These are phyloP conservation scores for Epichloe sibirici DNA, from an alignment of 2,329 filamentous ascomycete genomes.

Conservation along the genomic window DNA sequence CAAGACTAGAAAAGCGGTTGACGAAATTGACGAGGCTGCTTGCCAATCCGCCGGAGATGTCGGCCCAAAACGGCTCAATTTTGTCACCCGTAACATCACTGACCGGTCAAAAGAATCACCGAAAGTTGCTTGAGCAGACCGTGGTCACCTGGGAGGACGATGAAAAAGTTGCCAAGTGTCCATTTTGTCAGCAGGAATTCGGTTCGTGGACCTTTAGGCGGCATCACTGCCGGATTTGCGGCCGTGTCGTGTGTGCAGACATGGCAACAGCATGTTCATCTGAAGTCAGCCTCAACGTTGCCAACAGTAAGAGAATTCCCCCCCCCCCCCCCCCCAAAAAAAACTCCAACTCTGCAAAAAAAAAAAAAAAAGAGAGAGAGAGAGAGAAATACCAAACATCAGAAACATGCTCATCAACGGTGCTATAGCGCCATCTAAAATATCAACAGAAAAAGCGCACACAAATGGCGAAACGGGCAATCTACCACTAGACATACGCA, in stretches of 20 bases:
- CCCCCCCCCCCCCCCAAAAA: no score
- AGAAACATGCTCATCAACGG: background rate
- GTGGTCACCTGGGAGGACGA: slow-evolving; percentile 96
- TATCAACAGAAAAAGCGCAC: slow-evolving; percentile 30
- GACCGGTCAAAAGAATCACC: slow-evolving; percentile 57
- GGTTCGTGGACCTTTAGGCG: slow-evolving; percentile 83
- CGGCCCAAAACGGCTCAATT: slow-evolving; percentile 36
- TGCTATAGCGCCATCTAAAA: slow-evolving; percentile 8
- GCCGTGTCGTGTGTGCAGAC: slow-evolving; percentile 86
- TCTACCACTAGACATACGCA: slow-evolving; percentile 68
- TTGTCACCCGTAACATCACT: slow-evolving; percentile 50
- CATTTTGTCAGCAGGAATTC: slow-evolving; percentile 94
- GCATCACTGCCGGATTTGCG: slow-evolving; percentile 91
- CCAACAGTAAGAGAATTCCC: slow-evolving; percentile 28
- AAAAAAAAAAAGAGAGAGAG: no score
- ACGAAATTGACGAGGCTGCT: slow-evolving; percentile 81
- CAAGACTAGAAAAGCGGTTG: slow-evolving; percentile 79
- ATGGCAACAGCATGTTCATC: slow-evolving; percentile 70
- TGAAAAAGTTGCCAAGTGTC: slow-evolving; percentile 64
- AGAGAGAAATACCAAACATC: background rate
- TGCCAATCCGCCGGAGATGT: slow-evolving; percentile 55
- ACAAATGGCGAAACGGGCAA: slow-evolving; percentile 26
- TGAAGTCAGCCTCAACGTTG: slow-evolving; percentile 70
- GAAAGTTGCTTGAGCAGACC: slow-evolving; percentile 77
- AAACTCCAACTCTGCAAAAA: no score